Evolutionary conservation across 2,329 filamentous ascomycete species (phyloP).

Genomic region (Aspergillus unguis): DNA sequence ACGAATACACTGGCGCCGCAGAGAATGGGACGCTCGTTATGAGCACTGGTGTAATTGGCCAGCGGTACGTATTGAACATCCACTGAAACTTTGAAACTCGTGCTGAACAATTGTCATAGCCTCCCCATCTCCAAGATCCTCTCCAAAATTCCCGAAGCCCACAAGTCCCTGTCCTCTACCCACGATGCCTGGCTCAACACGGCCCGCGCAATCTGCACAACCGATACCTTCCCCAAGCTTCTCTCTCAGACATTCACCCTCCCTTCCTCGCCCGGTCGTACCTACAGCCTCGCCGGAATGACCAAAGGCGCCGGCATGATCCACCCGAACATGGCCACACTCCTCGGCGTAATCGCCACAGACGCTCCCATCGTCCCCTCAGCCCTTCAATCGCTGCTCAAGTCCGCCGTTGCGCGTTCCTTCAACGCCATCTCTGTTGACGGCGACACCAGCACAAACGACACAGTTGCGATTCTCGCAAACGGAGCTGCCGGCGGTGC

Average conservation of each 20-base stretch:
- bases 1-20: slow-evolving; percentile 57
- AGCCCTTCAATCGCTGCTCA: slow-evolving; percentile 67
- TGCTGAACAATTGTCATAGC: slow-evolving; percentile 38
- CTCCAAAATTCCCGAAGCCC: slow-evolving; percentile 72
- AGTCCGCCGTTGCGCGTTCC: slow-evolving; percentile 71
- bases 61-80: slow-evolving; percentile 56
- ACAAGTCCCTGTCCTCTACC: slow-evolving; percentile 65
- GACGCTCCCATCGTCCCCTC: slow-evolving; percentile 74
- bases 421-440: slow-evolving; percentile 98
- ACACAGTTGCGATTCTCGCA: slow-evolving; percentile 90
- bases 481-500: slow-evolving; percentile 84
- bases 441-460: slow-evolving; percentile 95
- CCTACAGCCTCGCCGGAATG: slow-evolving; percentile 87
- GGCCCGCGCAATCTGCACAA: slow-evolving; percentile 93
- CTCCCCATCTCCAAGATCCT: slow-evolving; percentile 90
- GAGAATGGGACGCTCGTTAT: slow-evolving; percentile 78
- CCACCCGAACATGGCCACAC: slow-evolving; percentile 96
- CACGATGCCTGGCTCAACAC: slow-evolving; percentile 85
- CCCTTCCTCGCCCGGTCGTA: slow-evolving; percentile 69
- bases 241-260: slow-evolving; percentile 79
- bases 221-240: slow-evolving; percentile 97
- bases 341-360: slow-evolving; percentile 87
- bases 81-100: no score
- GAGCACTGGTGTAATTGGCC: slow-evolving; percentile 97
- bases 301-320: slow-evolving; percentile 99